A percentile compares a stretch with the other conserved stretches of the same genome.
phyloP scores from a whole-genome alignment of 495 filamentous ascomycete genomes.

The Hypoxylon lienhwacheense region DNA sequence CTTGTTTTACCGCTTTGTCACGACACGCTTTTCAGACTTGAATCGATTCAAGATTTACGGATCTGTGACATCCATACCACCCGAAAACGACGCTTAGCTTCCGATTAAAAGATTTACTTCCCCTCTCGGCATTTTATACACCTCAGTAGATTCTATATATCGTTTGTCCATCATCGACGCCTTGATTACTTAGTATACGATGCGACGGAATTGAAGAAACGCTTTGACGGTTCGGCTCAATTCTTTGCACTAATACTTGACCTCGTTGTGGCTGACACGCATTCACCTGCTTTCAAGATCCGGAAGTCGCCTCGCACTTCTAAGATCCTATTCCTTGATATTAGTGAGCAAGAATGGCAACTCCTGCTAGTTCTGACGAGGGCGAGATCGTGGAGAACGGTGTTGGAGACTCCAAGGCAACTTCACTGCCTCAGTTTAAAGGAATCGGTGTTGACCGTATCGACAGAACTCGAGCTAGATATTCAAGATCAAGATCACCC shows the following conservation, averaged over 20 bases:
- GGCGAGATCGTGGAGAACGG: constrained; percentile 83
- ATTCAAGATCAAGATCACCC: constrained; percentile 70
- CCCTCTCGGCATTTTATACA: constrained; percentile 1
- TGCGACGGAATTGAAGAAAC: constrained; percentile 40
- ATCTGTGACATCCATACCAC: constrained; percentile 12
- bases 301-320: constrained; percentile 26
- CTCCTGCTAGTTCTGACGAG: constrained; percentile 67
- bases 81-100: background rate
- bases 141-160: background rate
- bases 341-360: constrained; percentile 49
- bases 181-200: constrained; percentile 28
- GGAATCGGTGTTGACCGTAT: constrained; percentile 65
- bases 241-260: constrained; percentile 38
- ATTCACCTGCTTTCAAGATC: constrained; percentile 29
- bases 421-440: constrained; percentile 56
- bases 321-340: constrained; percentile 36
- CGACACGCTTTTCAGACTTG: constrained; percentile 7
- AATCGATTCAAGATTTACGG: constrained; percentile 18
- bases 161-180: background rate
- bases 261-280: constrained; percentile 37
- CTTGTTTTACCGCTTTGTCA: constrained; percentile 32
- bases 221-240: constrained; percentile 53
- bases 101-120: constrained; percentile 2
- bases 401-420: constrained; percentile 62
- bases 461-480: constrained; percentile 70